Conservation (phyloP, 78 protist species). For the Polysphondylium violaceum region DNA sequence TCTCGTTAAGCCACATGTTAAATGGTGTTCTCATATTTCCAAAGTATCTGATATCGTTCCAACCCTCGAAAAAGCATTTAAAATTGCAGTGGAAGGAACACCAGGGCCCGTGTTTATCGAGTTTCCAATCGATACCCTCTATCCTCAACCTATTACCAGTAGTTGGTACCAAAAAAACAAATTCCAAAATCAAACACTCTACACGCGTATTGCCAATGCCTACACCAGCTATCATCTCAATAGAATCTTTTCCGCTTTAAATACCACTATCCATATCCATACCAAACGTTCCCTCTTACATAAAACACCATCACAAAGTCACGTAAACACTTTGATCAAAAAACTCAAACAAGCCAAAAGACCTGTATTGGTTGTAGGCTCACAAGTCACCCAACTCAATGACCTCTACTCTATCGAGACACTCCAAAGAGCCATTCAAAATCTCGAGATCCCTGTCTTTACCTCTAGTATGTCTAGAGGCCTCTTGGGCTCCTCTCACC, state of each 20-base stretch:
- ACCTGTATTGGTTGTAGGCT: slow-evolving; percentile 80
- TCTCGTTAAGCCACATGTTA: slow-evolving; percentile 80
- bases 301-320: not conserved
- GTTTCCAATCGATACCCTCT: slow-evolving; percentile 87
- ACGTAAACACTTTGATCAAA: not conserved
- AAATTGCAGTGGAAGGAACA: slow-evolving; percentile 60
- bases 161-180: slow-evolving; percentile 51
- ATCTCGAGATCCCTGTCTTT: slow-evolving; percentile 77
- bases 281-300: not conserved
- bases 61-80: slow-evolving; percentile 64
- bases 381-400: slow-evolving; percentile 33
- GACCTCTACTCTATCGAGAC: not conserved
- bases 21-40: slow-evolving; percentile 39
- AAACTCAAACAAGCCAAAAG: not conserved
- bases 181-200: not conserved
- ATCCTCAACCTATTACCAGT: slow-evolving; percentile 45
- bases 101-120: slow-evolving; percentile 94
- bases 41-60: slow-evolving; percentile 81
- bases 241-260: not conserved
- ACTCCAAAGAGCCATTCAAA: slow-evolving; percentile 30
- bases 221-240: slow-evolving; percentile 49
- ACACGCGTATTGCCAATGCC: not conserved
- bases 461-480: slow-evolving; percentile 87
- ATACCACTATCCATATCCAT: not conserved
- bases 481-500: slow-evolving; percentile 57